Evolutionary conservation across 805 yeast genomes (phyloP), one percentile per base, ranked within the genome.

Genomic region (Trichomonascus vanleenenianus): DNA sequence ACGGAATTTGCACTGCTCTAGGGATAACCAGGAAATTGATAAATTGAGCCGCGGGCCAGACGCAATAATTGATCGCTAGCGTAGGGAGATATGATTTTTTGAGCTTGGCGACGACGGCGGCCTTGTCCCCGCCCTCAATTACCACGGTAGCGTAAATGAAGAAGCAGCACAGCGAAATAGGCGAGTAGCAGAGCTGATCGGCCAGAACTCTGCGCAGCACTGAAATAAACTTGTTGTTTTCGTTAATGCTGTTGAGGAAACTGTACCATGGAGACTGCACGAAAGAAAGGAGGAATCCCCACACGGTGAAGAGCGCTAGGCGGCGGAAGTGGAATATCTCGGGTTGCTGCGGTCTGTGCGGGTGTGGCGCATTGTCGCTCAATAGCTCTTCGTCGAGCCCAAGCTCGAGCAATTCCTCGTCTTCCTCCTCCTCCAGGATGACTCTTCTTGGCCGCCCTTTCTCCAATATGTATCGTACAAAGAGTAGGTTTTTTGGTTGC

Each of bases 1-100:
- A 91, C 0, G 97, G 96, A 3, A 91, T 95, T 63, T 91, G 97
- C 54, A 79, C n/a, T 38, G 79, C 79, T 6, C 79, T 74, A 0
- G 97, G 97, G 2, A 87, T 74, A 6, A 85, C 56, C 39, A 79
- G 73, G 58, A 91, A 86, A 64, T 91, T 93, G 50, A 81, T 51
- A 45, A 79, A 57, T 64, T 93, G 97, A 51, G 93, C 84, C 0
- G 77, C 63, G 0, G 97, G 97, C 98, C 97, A 93, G 10, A 91
- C 83, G 43, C 71, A 58, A 89, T 95, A 87, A 61, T 88, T 89
- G 14, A 84, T 72, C 30, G 69, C 60, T 36, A 89, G 63, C 0
- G 96, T 88, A 3, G 74, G 71, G 27, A 67, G 52, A 45, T 80
- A 79, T 66, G 83, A 69, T 47, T 73, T 75, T 53, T 73, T 70